Evolutionary conservation across 83 land plant species (phyloP).

Genomic region (Larix sibirica): DNA sequence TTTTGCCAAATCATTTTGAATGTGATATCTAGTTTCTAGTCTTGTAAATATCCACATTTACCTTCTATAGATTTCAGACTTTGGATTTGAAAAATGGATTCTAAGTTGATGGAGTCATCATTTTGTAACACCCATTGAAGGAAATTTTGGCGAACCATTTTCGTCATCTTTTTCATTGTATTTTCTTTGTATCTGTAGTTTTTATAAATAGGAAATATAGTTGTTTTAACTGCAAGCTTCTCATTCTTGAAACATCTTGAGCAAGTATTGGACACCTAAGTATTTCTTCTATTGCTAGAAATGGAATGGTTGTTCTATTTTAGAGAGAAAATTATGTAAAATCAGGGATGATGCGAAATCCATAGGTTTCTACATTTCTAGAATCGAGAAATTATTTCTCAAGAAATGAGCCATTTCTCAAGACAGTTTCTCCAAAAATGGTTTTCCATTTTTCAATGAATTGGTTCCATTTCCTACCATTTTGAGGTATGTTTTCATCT

Average conservation of each 20-base stretch:
- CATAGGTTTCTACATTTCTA: too few relatives aligned
- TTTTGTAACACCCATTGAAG: constrained; percentile 81
- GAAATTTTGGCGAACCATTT: constrained; percentile 80
- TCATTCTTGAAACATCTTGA: background rate
- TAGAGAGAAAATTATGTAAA: too few relatives aligned
- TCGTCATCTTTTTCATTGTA: background rate
- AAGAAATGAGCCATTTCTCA: too few relatives aligned
- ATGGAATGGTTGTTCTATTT: too few relatives aligned
- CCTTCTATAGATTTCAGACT: constrained; percentile 77
- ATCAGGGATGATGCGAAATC: too few relatives aligned
- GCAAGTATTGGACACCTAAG: constrained; percentile 89
- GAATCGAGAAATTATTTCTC: too few relatives aligned
- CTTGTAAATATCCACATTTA: background rate
- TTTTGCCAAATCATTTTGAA: background rate
- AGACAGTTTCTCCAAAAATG: too few relatives aligned
- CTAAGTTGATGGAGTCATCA: constrained; percentile 88
- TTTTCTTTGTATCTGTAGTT: background rate
- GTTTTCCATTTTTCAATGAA: too few relatives aligned
- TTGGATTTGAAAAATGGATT: constrained; percentile 96
- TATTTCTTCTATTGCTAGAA: constrained; percentile 48
- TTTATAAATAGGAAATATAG: background rate
- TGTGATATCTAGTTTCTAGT: background rate
- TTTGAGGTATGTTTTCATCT: too few relatives aligned
- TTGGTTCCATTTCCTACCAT: too few relatives aligned
- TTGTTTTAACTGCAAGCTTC: background rate